Base-by-base conservation (phyloP, 345 rosid genomes). In the Citrus trifoliata region DNA sequence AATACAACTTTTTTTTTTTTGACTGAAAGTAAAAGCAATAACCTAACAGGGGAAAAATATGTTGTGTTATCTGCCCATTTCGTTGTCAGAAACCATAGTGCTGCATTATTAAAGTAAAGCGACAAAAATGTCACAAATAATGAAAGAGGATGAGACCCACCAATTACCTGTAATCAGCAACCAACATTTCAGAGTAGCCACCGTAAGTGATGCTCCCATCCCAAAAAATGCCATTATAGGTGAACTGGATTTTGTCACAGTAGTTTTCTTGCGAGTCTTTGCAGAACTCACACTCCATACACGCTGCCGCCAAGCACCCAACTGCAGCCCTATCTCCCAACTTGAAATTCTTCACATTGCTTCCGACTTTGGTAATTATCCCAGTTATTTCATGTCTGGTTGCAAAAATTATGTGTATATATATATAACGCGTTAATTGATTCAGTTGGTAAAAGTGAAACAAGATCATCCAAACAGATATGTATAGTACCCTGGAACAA, bases 401-500 rank as follows among this genome's bases (percentile, higher is more conserved):
- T 51, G 56, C 22, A 51, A 51, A 51, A 16, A 51, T 6, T 8
- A 9, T 35, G 7, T 35, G 7, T 10, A 37, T 1, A 8, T 67
- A 21, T 33, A 42, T 42, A 3, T 42, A 42, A 42, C 16, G 51
- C 51, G 51, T 12, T 42, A 42, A 3, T 10, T 42, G 10, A 42
- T 3, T 46, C 51, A 46, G 5, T 46, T 4, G 51, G 18, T 46
- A 46, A 46, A 13, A 46, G 51, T 9, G 32, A 7, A 70, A 37
- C 16, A 9, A 12, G 51, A 46, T 46, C 18, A 12, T 46, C 51
- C 48, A 13, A 46, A 46, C 18, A 46, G 51, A 46, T 13, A 46
- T 46, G 18, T 46, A 3, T 0, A 46, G 69, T 86, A 94, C 95
- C 97, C 96, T 3, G 98, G 98, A 51, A 94, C 89, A 37, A 93